Conservation (phyloP, 306 rosid species). For the Astragalus membranaceus region DNA sequence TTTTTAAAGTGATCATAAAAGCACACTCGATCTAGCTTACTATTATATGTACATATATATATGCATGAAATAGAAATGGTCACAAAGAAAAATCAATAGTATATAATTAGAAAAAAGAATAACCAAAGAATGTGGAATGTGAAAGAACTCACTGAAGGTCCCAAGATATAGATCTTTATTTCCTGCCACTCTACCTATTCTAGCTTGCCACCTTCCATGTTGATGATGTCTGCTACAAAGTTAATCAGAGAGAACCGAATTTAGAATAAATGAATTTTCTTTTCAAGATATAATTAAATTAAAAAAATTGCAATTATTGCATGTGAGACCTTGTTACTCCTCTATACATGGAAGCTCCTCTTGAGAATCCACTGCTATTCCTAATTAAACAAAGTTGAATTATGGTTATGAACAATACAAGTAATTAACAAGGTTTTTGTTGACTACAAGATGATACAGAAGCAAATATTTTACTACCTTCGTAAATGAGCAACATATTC, state of each 20-base stretch:
- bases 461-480: conserved; percentile 39
- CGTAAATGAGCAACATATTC: conserved; percentile 86
- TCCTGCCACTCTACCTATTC: conserved; percentile 93
- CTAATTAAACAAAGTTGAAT: conserved; percentile 31
- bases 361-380: conserved; percentile 93
- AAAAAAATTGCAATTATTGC: conserved; percentile 7
- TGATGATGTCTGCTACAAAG: conserved; percentile 75
- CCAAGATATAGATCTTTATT: conserved; percentile 96
- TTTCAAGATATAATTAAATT: neutral
- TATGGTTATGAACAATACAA: neutral
- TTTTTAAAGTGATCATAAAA: conserved; percentile 18
- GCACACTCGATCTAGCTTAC: neutral
- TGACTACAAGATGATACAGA: neutral
- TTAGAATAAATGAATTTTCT: neutral
- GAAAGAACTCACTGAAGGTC: conserved; percentile 64
- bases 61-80: neutral
- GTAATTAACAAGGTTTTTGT: neutral
- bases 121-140: neutral
- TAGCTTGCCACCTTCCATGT: conserved; percentile 97
- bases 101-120: neutral
- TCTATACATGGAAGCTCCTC: conserved; percentile 88
- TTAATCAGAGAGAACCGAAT: neutral
- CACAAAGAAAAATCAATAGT: neutral
- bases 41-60: too few relatives aligned
- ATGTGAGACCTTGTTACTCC: conserved; percentile 79